Evolutionary conservation across 495 filamentous ascomycete species (phyloP).

Genomic region (Lasiosphaeria hispida): DNA sequence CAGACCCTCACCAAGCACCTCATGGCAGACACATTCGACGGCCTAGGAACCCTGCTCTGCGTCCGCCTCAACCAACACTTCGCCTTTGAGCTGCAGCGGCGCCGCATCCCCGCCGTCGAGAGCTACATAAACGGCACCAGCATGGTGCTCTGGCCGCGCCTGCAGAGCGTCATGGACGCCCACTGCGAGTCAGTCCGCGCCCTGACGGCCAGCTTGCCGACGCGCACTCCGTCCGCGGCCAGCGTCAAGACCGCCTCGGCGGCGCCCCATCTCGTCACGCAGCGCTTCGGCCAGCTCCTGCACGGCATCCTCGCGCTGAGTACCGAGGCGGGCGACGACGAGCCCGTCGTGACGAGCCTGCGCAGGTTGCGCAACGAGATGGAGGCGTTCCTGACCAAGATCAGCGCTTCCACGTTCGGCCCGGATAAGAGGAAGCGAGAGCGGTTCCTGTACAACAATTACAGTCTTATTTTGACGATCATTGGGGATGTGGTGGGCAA

Average conservation of each 20-base stretch:
- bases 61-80: conserved; percentile 92
- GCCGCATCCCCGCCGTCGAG: conserved; percentile 84
- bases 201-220: conserved; percentile 50
- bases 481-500: conserved; percentile 81
- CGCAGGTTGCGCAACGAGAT: conserved; percentile 71
- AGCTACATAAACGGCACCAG: conserved; percentile 89
- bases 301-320: conserved; percentile 80
- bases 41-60: conserved; percentile 79
- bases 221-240: conserved; percentile 50
- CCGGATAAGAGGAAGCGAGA: conserved; percentile 73
- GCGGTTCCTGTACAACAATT: conserved; percentile 91
- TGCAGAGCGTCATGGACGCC: conserved; percentile 90
- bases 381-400: conserved; percentile 70
- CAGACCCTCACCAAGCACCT: conserved; percentile 73
- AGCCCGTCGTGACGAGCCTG: conserved; percentile 81
- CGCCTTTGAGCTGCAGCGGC: conserved; percentile 87
- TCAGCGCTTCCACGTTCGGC: conserved; percentile 59
- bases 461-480: conserved; percentile 86
- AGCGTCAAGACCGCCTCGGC: conserved; percentile 65
- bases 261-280: conserved; percentile 86
- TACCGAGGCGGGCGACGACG: conserved; percentile 85
- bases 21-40: conserved; percentile 73
- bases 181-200: conserved; percentile 81
- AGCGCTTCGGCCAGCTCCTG: conserved; percentile 86
- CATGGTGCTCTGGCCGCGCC: conserved; percentile 95